Conservation (phyloP, 192 early-diverging fungal species). For the Gaertneriomyces sp. region DNA sequence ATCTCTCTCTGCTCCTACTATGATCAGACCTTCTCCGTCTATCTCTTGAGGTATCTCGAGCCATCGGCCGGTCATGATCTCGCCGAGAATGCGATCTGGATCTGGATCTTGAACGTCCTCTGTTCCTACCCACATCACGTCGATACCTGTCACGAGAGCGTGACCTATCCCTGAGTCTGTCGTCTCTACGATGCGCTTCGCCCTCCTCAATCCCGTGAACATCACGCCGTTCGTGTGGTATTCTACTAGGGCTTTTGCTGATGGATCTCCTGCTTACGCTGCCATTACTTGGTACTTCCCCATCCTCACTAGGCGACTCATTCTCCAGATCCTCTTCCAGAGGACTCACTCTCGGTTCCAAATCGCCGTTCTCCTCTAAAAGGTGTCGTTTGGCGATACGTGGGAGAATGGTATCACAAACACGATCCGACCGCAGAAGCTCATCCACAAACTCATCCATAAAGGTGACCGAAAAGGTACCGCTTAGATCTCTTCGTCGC, state of each 20-base stretch:
- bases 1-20: not conserved
- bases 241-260: too few relatives aligned
- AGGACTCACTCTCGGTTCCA: slow-evolving; percentile 75
- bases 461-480: slow-evolving; percentile 54
- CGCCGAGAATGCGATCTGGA: slow-evolving; percentile 8
- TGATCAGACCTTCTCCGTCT: not conserved
- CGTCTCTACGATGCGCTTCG: not conserved
- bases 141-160: not conserved
- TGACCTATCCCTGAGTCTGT: not conserved
- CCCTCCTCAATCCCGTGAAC: too few relatives aligned
- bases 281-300: not conserved
- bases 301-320: slow-evolving; percentile 16
- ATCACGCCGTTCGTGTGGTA: too few relatives aligned
- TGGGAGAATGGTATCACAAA: slow-evolving; percentile 89
- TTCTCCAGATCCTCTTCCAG: slow-evolving; percentile 62
- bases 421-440: slow-evolving; percentile 70
- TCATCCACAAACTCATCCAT: slow-evolving; percentile 93
- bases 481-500: slow-evolving; percentile 48
- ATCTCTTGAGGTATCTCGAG: too few relatives aligned
- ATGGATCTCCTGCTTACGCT: too few relatives aligned
- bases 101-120: slow-evolving; percentile 3
- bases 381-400: slow-evolving; percentile 71
- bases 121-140: slow-evolving; percentile 1
- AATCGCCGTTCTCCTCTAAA: slow-evolving; percentile 79
- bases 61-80: too few relatives aligned